Base-by-base conservation (phyloP, 805 yeast genomes). In the Torulaspora indica region DNA sequence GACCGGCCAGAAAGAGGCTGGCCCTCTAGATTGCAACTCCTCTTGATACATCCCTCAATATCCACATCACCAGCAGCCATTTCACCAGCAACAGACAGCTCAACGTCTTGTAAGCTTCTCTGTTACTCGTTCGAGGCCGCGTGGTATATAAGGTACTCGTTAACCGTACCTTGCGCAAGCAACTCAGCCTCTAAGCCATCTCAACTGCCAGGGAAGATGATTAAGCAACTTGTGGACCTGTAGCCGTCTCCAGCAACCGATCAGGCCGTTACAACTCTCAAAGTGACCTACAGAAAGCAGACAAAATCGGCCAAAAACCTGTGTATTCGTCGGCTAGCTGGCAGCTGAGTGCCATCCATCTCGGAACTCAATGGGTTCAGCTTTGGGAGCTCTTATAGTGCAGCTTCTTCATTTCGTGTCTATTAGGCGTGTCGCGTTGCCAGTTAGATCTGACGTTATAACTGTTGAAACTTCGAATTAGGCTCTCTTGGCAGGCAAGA, bases 1-100 rank as follows among this genome's bases (percentile, higher is more conserved):
- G 52, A n/a, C 18, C 40, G 43, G 6, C 50, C 47, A 2, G 61
- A 57, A 4, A 55, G 24, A 2, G 61, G 59, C 25, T 52, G 47
- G n/a, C 45, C 46, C n/a, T 47, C 51, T 32, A 54, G 32, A 5
- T 12, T 4, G 29, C 55, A 52, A 5, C 55, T 53, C 22, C 38
- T 23, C 27, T 24, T 29, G 34, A 42, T 30, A 10, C 22, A 31
- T 31, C 15, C 10, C n/a, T 15, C 18, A 12, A 31, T 31, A 8
- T 8, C 17, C 14, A 9, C 34, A 8, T 15, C 34, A 6, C 14
- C 20, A n/a, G 14, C 10, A 8, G 10, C 34, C 34, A 31, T 31
- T 12, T 31, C 34, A 31, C 10, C 12, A 7, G 5, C 22, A 12
- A 15, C 12, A 18, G 5, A 31, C 34, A 14, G n/a, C n/a, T 9